A percentile compares a stretch with the other conserved stretches of the same genome.
phyloP scores from a whole-genome alignment of 129 eudicot genomes.

The Solidago caesia region DNA sequence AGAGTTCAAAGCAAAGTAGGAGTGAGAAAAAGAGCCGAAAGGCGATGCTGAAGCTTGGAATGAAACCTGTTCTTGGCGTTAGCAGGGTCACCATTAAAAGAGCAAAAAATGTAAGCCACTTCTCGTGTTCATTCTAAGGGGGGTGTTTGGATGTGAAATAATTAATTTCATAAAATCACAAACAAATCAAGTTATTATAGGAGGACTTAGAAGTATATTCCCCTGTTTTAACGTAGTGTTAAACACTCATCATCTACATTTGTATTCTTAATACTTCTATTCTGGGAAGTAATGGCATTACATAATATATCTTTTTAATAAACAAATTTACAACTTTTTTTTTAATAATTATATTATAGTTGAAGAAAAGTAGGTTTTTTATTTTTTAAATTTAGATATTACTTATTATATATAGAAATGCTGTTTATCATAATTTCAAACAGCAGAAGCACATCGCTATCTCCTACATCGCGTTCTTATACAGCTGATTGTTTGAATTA shows the following conservation, averaged over 20 bases:
- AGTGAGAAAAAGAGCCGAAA: slow-evolving; percentile 95
- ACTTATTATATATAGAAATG: too few species aligned
- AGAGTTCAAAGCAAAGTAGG: slow-evolving; percentile 78
- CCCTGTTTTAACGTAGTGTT: too few species aligned
- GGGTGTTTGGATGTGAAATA: neutral
- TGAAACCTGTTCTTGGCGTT: slow-evolving; percentile 83
- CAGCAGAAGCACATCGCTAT: neutral
- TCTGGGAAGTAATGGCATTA: too few species aligned
- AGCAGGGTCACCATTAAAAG: slow-evolving; percentile 92
- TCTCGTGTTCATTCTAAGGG: neutral
- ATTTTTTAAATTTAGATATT: neutral
- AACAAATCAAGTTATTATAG: too few species aligned
- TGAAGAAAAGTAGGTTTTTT: neutral
- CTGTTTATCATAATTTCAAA: neutral
- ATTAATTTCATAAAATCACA: too few species aligned
- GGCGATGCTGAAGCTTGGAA: slow-evolving; percentile 87
- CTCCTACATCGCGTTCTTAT: neutral
- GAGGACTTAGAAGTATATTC: too few species aligned
- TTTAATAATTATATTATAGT: neutral
- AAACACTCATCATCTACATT: too few species aligned
- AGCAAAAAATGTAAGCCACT: slow-evolving; percentile 61
- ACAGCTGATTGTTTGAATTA: neutral
- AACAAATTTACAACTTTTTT: too few species aligned
- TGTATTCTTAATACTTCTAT: too few species aligned
- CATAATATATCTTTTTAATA: too few species aligned